These are phyloP conservation scores for Middelhovenomyces tepae DNA, from an alignment of 805 yeast genomes.

Conservation along the genomic window DNA sequence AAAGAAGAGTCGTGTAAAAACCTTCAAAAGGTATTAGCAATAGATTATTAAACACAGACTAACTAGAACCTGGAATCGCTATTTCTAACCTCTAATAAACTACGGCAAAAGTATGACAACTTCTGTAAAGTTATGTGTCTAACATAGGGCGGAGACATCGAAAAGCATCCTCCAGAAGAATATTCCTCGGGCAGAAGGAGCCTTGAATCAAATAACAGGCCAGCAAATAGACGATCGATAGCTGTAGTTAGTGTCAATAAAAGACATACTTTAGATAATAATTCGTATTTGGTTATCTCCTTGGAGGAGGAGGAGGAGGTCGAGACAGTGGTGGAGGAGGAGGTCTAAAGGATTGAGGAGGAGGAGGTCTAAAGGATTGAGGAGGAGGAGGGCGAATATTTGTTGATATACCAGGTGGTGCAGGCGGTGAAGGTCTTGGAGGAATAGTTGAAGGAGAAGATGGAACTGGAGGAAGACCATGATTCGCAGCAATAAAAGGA, in stretches of 20 bases:
- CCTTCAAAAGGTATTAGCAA: not conserved
- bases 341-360: slow-evolving; percentile 14
- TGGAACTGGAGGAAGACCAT: slow-evolving; percentile 7
- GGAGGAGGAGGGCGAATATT: slow-evolving; percentile 11
- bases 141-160: slow-evolving; percentile 6
- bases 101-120: slow-evolving; percentile 14
- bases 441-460: slow-evolving; percentile 4
- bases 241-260: not conserved
- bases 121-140: not conserved
- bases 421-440: slow-evolving; percentile 4
- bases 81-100: slow-evolving; percentile 11
- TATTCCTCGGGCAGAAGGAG: slow-evolving; percentile 12
- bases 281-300: slow-evolving; percentile 4
- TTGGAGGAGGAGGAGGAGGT: slow-evolving; percentile 8
- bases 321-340: slow-evolving; percentile 4
- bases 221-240: not conserved
- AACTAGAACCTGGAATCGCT: slow-evolving; percentile 12
- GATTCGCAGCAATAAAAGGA: slow-evolving; percentile 7
- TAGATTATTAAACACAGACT: not conserved
- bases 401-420: slow-evolving; percentile 3
- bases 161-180: slow-evolving; percentile 6
- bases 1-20: slow-evolving; percentile 1
- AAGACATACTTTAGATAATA: not conserved
- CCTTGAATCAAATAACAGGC: slow-evolving; percentile 8
- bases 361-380: slow-evolving; percentile 5